Conservation (phyloP, 2,329 filamentous ascomycete species). For the Sarocladium brachiariae region DNA sequence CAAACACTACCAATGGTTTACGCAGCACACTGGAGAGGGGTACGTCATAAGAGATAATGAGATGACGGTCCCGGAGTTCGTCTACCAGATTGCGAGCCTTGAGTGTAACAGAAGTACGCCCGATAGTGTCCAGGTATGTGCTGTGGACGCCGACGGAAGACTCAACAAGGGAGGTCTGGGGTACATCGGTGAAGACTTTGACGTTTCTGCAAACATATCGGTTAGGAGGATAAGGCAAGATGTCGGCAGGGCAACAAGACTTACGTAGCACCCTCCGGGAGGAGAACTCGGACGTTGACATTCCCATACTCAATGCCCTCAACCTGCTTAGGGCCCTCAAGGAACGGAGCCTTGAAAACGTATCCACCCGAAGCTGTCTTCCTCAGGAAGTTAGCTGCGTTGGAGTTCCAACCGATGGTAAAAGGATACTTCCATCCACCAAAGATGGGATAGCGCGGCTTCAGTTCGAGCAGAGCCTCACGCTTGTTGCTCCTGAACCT, state of each 20-base stretch:
- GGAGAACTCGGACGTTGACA: constrained; percentile 71
- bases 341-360: constrained; percentile 82
- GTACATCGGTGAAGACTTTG: constrained; percentile 68
- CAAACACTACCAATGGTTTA: constrained; percentile 80
- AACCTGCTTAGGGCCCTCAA: constrained; percentile 80
- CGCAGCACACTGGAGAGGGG: constrained; percentile 66
- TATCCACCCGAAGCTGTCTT: constrained; percentile 61
- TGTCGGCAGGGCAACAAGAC: too few species aligned
- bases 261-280: constrained; percentile 86
- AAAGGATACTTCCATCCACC: constrained; percentile 98
- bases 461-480: constrained; percentile 80
- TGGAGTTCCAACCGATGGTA: constrained; percentile 90
- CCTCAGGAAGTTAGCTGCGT: constrained; percentile 71
- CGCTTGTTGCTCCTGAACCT: constrained; percentile 71
- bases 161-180: constrained; percentile 52
- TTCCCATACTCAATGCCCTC: constrained; percentile 85
- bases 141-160: constrained; percentile 59
- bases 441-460: constrained; percentile 92
- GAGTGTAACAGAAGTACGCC: constrained; percentile 74
- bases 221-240: too few species aligned
- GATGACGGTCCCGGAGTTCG: constrained; percentile 74
- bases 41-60: constrained; percentile 86
- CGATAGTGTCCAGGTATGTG: constrained; percentile 90
- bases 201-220: constrained; percentile 70
- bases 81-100: constrained; percentile 84